These are phyloP conservation scores for Botrytis galanthina DNA, from an alignment of 2,329 filamentous ascomycete species.

Conservation along the genomic window DNA sequence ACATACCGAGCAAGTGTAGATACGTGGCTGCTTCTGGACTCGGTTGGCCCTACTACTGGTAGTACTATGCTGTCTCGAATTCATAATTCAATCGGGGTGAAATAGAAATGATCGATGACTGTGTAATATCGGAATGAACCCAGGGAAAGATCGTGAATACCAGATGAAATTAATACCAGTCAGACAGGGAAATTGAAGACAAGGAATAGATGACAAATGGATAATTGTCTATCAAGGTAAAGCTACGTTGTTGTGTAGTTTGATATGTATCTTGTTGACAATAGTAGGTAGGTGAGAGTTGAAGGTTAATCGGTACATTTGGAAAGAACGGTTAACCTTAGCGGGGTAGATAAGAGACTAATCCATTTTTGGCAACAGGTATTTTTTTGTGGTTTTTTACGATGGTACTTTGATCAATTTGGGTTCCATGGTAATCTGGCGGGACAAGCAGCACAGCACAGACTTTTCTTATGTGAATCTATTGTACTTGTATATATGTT, in stretches of 20 bases:
- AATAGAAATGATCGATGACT: not conserved
- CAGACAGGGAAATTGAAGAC: not conserved
- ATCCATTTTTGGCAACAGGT: not conserved
- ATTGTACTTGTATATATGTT: not conserved
- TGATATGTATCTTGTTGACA: not conserved
- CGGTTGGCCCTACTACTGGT: constrained; percentile 9
- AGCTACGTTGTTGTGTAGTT: not conserved
- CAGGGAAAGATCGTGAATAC: not conserved
- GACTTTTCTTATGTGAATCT: not conserved
- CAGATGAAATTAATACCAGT: not conserved
- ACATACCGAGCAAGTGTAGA: constrained; percentile 21
- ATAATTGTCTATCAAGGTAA: not conserved
- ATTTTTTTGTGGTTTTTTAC: not conserved
- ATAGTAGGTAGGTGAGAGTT: not conserved
- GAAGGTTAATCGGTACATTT: constrained; percentile 4
- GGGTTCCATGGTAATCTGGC: not conserved
- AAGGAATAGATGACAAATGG: not conserved
- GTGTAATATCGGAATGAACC: not conserved
- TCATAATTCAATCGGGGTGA: constrained; percentile 9
- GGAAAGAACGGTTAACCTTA: constrained; percentile 16
- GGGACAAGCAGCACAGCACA: not conserved
- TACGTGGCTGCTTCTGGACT: constrained; percentile 19
- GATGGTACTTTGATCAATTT: not conserved
- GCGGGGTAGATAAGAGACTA: constrained; percentile 16
- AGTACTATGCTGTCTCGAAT: constrained; percentile 19